A percentile compares a stretch with the other conserved stretches of the same genome.
These are phyloP conservation scores for Actinomortierella wolfii DNA, from an alignment of 371 early-diverging fungal species.

Conservation along the genomic window DNA sequence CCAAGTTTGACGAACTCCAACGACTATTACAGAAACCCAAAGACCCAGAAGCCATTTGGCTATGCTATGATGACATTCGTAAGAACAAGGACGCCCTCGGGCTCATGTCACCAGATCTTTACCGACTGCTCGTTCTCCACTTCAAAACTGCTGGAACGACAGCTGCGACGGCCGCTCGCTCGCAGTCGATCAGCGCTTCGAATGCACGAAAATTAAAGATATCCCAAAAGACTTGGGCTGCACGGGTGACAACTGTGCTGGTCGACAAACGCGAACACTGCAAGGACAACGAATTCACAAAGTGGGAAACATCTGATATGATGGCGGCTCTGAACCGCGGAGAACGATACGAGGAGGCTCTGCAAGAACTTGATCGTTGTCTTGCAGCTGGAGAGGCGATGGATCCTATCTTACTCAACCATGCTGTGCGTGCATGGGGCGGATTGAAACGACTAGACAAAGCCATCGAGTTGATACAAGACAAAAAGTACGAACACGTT, in stretches of 20 bases:
- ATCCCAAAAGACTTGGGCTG: slow-evolving; percentile 10
- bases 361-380: slow-evolving; percentile 17
- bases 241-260: slow-evolving; percentile 32
- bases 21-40: slow-evolving; percentile 11
- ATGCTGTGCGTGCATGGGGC: slow-evolving; percentile 39
- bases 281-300: neutral
- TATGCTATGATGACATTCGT: slow-evolving; percentile 20
- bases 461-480: slow-evolving; percentile 15
- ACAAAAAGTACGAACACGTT: neutral
- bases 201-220: neutral
- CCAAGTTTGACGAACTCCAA: no score
- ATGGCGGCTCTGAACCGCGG: slow-evolving; percentile 31
- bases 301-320: slow-evolving; percentile 38
- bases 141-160: slow-evolving; percentile 17
- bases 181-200: neutral
- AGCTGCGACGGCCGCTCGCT: neutral
- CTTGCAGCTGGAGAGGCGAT: neutral
- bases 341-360: slow-evolving; percentile 23
- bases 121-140: slow-evolving; percentile 16
- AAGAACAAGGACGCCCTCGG: slow-evolving; percentile 3
- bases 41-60: slow-evolving; percentile 24
- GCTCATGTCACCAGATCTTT: slow-evolving; percentile 14
- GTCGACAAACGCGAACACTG: slow-evolving; percentile 17
- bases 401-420: slow-evolving; percentile 38
- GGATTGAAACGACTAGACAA: slow-evolving; percentile 26